A percentile compares a stretch with the other conserved stretches of the same genome.
phyloP scores from a whole-genome alignment of 1,284 basidiomycete genomes.

The Xanthoconium separans region DNA sequence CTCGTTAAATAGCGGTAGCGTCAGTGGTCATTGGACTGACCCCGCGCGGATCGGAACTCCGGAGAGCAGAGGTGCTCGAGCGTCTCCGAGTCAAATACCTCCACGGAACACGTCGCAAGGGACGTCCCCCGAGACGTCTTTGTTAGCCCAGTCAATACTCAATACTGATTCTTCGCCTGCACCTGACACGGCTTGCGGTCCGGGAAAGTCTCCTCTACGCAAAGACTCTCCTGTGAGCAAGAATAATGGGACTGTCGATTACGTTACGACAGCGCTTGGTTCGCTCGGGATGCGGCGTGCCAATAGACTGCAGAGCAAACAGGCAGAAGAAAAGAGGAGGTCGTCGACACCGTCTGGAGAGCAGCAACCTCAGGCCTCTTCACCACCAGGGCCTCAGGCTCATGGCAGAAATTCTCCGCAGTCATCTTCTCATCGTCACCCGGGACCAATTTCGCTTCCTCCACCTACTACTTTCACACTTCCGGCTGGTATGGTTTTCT shows the following conservation, averaged over 20 bases:
- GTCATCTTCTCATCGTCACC: conserved; percentile 56
- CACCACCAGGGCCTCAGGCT: conserved; percentile 14
- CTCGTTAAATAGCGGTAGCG: neutral
- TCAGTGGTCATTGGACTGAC: conserved; percentile 11
- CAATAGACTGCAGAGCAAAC: conserved; percentile 21
- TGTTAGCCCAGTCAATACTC: conserved; percentile 19
- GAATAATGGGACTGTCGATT: conserved; percentile 21
- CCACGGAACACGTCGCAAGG: conserved; percentile 8
- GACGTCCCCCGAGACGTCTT: conserved; percentile 2
- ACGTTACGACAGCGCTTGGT: conserved; percentile 25
- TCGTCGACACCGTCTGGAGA: conserved; percentile 12
- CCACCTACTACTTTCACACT: conserved; percentile 49
- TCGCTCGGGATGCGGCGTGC: conserved; percentile 32
- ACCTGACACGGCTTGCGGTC: conserved; percentile 15
- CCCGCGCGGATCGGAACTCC: conserved; percentile 18
- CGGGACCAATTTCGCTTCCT: conserved; percentile 68
- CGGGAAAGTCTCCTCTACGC: conserved; percentile 14
- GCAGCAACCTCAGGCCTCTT: conserved; percentile 11
- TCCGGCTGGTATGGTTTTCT: conserved; percentile 37
- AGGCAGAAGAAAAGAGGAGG: conserved; percentile 26
- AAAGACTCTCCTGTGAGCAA: conserved; percentile 13
- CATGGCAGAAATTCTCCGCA: conserved; percentile 26
- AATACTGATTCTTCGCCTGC: conserved; percentile 4
- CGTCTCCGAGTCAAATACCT: conserved; percentile 10
- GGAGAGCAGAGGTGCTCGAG: conserved; percentile 11